Base-by-base conservation (phyloP, 345 rosid species). In the Dipteronia sinensis region DNA sequence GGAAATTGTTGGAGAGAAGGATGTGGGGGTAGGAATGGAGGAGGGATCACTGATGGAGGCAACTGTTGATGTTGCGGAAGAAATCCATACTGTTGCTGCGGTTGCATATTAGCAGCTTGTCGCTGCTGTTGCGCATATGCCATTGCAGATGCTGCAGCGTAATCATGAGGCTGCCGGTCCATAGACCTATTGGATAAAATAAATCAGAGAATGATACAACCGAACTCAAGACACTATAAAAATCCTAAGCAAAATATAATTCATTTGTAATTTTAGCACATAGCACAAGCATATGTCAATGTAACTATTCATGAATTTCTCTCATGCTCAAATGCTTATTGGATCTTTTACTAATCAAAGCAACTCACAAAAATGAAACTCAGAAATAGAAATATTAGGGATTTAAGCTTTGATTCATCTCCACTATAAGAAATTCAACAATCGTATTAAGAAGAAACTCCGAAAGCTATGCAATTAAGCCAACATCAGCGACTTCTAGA, bases 1-100 rank as follows among this genome's bases (percentile, higher is more conserved):
- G 99, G 94, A 81, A 87, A 92, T 76, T 92, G 98, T 59, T 89
- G 96, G 82, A 90, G 83, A 67, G 98, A 82, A 85, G 92, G 94
- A 87, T 89, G 97, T 19, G 91, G 97, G 8, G 93, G 86, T 66
- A 89, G 85, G 83, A 87, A 94, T 10, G 91, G 89, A 64, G 94
- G 85, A 75, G 83, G 80, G 51, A 85, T 88, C 64, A 82, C 78
- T 2, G 86, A 80, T 27, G 90, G 78, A 69, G 95, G 91, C 69
- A 84, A 88, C 67, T 90, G 93, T 82, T 89, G 98, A 85, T 91
- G 98, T 67, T 92, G 99, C 0, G 92, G 87, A 76, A 89, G 98
- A 76, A 88, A 94, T 58, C 99, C 97, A 34, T 82, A 94, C 59
- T 88, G 97, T 44, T 84, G 95, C 42, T 85, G 93, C 78, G 75